Evolutionary conservation across 2,329 filamentous ascomycete genomes (phyloP).

Genomic region (Stachybotrys chlorohalonatus): DNA sequence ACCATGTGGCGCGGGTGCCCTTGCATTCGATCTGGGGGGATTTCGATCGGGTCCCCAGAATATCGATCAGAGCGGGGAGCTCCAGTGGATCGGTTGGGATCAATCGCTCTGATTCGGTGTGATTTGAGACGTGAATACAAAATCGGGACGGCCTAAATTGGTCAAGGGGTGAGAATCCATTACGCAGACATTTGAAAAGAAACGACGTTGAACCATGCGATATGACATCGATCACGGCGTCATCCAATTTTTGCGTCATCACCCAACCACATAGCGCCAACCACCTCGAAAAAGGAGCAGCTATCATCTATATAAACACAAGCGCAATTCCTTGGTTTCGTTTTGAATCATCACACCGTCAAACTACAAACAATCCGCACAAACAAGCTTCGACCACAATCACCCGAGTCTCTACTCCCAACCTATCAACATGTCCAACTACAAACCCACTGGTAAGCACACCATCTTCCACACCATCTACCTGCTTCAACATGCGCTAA

Average conservation of each 20-base stretch:
- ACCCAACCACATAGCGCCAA: no score
- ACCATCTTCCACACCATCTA: neutral
- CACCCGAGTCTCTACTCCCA: neutral
- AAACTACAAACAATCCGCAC: neutral
- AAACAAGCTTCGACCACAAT: neutral
- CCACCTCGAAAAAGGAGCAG: neutral
- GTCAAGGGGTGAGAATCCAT: neutral
- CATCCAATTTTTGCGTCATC: neutral
- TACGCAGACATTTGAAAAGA: neutral
- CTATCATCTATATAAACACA: neutral
- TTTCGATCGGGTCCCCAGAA: no score
- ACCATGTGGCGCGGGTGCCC: no score
- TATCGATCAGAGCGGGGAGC: no score
- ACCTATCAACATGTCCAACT: conserved; percentile 1
- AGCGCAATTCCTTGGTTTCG: neutral
- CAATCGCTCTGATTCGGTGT: no score
- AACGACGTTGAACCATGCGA: neutral
- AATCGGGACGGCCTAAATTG: neutral
- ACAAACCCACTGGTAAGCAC: neutral
- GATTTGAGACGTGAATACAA: no score
- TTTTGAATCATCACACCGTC: neutral
- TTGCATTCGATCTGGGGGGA: no score
- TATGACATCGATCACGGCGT: neutral
- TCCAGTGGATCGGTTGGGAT: no score
- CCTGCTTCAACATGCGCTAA: neutral